Base-by-base conservation (phyloP, 1,284 basidiomycete genomes). In the Rhodotorula sp. region DNA sequence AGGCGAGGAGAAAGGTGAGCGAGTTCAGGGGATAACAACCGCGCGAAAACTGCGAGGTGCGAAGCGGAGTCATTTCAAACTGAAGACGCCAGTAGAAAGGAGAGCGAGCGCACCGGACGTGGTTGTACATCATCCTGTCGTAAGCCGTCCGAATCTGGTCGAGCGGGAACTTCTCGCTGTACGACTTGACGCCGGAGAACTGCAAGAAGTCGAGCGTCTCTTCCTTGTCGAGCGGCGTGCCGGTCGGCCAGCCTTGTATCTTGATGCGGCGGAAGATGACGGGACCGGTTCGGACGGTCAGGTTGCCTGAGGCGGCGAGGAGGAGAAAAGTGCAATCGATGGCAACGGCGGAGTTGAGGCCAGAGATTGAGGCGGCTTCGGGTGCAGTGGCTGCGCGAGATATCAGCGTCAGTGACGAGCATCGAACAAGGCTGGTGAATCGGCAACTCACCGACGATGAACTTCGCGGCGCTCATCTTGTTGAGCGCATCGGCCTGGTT, bases 401-500 rank as follows among this genome's bases (percentile, higher is more conserved):
- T 34, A 34, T 34, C 34, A 34, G 10, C 5, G 34, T 34, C 34
- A 34, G 34, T 34, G 10, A 34, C 34, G 34, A 34, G 34, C 34
- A 34, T 34, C 34, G 34, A 34, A 6, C 10, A 10, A 34, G 34
- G 34, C 34, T 34, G 10, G 10, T 34, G 34, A 34, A 6, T 34
- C 34, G 34, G 34, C 34, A 34, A 44, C 40, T 13, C 40, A 44
- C 40, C 40, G 40, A 68, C 46, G 28, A 64, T 58, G 46, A 64
- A 62, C 31, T 71, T 71, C 20, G 60, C 66, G 26, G 65, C 81
- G n/a, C 81, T 81, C 48, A 82, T 67, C 76, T 81, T 79, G 53
- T 79, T 71, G 30, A 82, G 72, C 51, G 75, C 77, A 51, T 79
- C 75, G 22, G 77, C 77, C 22, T 76, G 72, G 62, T 77, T 65